Evolutionary conservation across 208 protist species (phyloP).

Genomic region (Crithidia fasciculata): DNA sequence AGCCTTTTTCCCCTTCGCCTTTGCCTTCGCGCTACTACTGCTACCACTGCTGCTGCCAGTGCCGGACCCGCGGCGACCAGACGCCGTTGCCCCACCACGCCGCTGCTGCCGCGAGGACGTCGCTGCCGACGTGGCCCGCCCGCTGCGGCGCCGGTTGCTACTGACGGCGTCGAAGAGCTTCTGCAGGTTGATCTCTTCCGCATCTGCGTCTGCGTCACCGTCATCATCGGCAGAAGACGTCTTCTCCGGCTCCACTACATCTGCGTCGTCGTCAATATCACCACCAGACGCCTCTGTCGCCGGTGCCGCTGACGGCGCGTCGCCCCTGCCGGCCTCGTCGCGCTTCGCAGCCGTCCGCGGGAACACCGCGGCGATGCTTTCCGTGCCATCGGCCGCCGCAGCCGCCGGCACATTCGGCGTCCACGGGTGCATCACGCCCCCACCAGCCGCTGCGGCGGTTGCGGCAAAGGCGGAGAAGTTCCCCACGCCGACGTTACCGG

Average conservation of each 20-base stretch:
- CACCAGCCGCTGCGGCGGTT: not conserved
- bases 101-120: not conserved
- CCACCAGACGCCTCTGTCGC: not conserved
- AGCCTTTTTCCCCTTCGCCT: not conserved
- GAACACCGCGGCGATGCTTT: conserved; percentile 20
- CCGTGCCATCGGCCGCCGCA: conserved; percentile 1
- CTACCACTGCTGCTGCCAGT: conserved; percentile 8
- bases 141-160: conserved; percentile 5
- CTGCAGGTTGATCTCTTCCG: conserved; percentile 22
- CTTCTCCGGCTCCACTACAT: not conserved
- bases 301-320: not conserved
- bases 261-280: conserved; percentile 16
- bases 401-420: conserved; percentile 25
- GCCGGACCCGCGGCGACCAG: conserved; percentile 13
- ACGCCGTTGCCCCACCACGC: conserved; percentile 7
- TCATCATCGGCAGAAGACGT: not conserved
- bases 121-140: not conserved
- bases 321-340: not conserved
- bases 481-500: no score
- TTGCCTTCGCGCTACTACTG: conserved; percentile 20
- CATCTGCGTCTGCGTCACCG: conserved; percentile 2
- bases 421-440: conserved; percentile 16
- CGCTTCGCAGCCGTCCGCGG: conserved; percentile 31
- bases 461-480: not conserved
- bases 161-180: conserved; percentile 27